Evolutionary conservation across 345 rosid genomes (phyloP).

Genomic region (Jatropha curcas): DNA sequence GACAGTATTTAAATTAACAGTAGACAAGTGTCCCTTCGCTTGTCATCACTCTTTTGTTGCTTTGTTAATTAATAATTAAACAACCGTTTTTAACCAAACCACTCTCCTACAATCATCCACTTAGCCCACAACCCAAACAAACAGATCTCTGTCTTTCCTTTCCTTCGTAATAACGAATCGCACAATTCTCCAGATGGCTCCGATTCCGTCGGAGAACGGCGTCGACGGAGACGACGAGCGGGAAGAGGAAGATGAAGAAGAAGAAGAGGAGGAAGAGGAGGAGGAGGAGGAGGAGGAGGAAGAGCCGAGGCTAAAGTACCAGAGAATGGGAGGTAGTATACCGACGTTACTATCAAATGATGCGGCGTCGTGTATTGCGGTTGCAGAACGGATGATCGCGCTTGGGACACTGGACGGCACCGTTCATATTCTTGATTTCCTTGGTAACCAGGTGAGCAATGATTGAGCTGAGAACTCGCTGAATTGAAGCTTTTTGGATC

Average conservation of each 20-base stretch:
- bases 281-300: slow-evolving; percentile 75
- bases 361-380: slow-evolving; percentile 91
- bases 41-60: slow-evolving; percentile 26
- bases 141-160: slow-evolving; percentile 16
- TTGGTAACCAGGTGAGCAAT: slow-evolving; percentile 77
- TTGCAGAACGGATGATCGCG: slow-evolving; percentile 96
- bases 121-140: background rate
- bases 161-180: background rate
- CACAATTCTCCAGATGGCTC: slow-evolving; percentile 53
- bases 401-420: slow-evolving; percentile 90
- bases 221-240: slow-evolving; percentile 87
- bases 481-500: slow-evolving; percentile 3
- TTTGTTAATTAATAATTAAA: slow-evolving; percentile 33
- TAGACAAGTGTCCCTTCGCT: background rate
- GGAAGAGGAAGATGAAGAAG: slow-evolving; percentile 47
- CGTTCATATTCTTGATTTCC: slow-evolving; percentile 91
- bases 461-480: background rate
- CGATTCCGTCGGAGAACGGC: slow-evolving; percentile 89
- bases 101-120: no score
- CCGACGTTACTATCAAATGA: slow-evolving; percentile 80
- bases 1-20: no score
- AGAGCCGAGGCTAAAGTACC: slow-evolving; percentile 95
- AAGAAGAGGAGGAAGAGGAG: slow-evolving; percentile 36
- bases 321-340: slow-evolving; percentile 93
- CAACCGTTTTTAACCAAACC: slow-evolving; percentile 12